Conservation (phyloP, 169 alveolate genomes). For the Plasmodium sp. region DNA sequence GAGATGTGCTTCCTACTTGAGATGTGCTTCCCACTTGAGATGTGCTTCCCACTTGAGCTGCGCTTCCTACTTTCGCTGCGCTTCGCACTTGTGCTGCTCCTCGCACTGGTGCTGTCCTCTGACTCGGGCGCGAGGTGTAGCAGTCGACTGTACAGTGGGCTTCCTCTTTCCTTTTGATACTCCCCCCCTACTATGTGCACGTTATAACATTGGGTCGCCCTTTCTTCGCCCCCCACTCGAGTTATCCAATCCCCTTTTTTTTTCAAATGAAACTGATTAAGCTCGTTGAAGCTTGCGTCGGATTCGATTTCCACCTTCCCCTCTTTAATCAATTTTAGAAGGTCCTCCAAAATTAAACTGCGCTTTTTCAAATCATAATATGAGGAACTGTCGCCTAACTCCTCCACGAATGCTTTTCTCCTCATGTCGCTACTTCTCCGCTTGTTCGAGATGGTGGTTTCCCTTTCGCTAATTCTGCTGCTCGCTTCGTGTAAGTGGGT, state of each 20-base stretch:
- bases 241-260: not conserved
- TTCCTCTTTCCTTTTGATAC: not conserved
- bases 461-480: not conserved
- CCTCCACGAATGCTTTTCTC: not conserved
- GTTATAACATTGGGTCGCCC: not conserved
- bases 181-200: not conserved
- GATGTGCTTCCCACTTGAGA: too few species aligned
- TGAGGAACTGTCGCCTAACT: not conserved
- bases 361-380: not conserved
- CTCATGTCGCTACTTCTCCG: not conserved
- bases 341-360: slow-evolving; percentile 14
- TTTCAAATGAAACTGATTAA: not conserved
- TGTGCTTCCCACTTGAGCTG: too few species aligned
- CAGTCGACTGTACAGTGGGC: not conserved
- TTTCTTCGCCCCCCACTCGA: not conserved
- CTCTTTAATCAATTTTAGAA: not conserved
- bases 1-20: too few species aligned
- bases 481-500: not conserved
- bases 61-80: too few species aligned
- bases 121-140: not conserved
- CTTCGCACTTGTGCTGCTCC: not conserved
- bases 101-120: not conserved
- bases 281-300: not conserved
- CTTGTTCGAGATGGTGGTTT: not conserved
- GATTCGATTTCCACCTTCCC: not conserved